These are phyloP conservation scores for Tranzscheliella williamsii DNA, from an alignment of 1,284 basidiomycete species.

Conservation along the genomic window DNA sequence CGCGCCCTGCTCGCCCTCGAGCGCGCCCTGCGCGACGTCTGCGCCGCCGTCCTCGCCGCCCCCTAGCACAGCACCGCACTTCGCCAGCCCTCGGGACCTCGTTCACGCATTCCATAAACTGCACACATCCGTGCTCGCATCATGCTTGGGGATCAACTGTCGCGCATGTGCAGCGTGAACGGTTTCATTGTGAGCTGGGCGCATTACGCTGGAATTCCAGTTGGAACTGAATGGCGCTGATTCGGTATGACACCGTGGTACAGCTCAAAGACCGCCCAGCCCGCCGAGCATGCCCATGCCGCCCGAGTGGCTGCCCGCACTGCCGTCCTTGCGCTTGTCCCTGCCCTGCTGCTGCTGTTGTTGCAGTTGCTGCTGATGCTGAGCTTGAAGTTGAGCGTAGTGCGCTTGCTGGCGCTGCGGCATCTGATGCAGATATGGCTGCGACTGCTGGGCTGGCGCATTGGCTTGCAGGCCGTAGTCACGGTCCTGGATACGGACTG, in stretches of 20 bases:
- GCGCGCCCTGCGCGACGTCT: conserved; percentile 25
- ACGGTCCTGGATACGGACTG: conserved; percentile 33
- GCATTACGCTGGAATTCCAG: not conserved
- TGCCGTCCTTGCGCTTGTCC: conserved; percentile 8
- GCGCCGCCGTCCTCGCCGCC: conserved; percentile 3
- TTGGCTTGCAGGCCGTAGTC: not conserved
- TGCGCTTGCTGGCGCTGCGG: conserved; percentile 8
- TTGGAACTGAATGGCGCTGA: not conserved
- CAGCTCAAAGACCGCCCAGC: too few relatives aligned
- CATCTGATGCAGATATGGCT: conserved; percentile 8
- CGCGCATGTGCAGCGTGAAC: not conserved
- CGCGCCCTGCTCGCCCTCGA: conserved; percentile 32
- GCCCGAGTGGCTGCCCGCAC: not conserved
- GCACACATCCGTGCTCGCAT: not conserved
- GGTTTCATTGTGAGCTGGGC: not conserved
- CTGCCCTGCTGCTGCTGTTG: conserved; percentile 12
- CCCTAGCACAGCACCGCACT: too few relatives aligned
- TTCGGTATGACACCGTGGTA: too few relatives aligned
- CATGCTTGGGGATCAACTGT: not conserved
- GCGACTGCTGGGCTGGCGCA: conserved; percentile 5
- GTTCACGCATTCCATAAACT: not conserved
- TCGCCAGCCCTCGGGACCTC: not conserved
- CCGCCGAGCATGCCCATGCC: conserved; percentile 1
- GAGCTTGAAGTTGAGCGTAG: conserved; percentile 1
- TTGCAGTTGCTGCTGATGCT: conserved; percentile 14